Conservation (phyloP, 345 rosid genomes). For the Trapa incisa region DNA sequence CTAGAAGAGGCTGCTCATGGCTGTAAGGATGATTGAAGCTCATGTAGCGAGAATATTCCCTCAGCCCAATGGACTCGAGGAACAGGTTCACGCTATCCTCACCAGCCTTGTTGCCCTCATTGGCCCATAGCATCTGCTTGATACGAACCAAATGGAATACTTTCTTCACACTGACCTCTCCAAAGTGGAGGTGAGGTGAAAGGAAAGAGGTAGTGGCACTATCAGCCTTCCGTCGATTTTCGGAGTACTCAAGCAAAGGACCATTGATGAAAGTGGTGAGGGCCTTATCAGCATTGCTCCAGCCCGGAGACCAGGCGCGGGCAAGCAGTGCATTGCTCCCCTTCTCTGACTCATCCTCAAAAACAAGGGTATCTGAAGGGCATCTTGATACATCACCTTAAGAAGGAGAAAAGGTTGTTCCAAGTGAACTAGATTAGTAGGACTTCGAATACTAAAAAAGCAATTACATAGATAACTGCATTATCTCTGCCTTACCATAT, state of each 20-base stretch:
- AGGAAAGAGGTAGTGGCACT: slow-evolving; percentile 95
- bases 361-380: slow-evolving; percentile 48
- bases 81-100: slow-evolving; percentile 88
- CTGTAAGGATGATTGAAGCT: slow-evolving; percentile 92
- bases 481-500: too few relatives aligned
- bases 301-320: slow-evolving; percentile 98
- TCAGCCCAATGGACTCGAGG: slow-evolving; percentile 87
- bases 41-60: slow-evolving; percentile 88
- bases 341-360: slow-evolving; percentile 87
- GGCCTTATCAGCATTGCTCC: slow-evolving; percentile 91
- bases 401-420: background rate
- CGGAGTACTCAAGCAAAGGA: slow-evolving; percentile 73
- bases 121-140: slow-evolving; percentile 88
- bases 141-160: slow-evolving; percentile 87
- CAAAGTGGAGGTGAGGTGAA: slow-evolving; percentile 94
- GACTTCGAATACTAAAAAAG: too few relatives aligned
- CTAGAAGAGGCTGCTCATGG: slow-evolving; percentile 92
- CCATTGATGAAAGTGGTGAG: slow-evolving; percentile 80
- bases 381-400: slow-evolving; percentile 69
- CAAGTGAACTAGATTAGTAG: background rate
- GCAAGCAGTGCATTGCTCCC: slow-evolving; percentile 97
- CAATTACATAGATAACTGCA: too few relatives aligned
- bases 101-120: slow-evolving; percentile 82
- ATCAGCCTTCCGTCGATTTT: slow-evolving; percentile 86
- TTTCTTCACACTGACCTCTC: slow-evolving; percentile 94